Base-by-base conservation (phyloP, 2,329 filamentous ascomycete species). In the Shiraia bambusicola region DNA sequence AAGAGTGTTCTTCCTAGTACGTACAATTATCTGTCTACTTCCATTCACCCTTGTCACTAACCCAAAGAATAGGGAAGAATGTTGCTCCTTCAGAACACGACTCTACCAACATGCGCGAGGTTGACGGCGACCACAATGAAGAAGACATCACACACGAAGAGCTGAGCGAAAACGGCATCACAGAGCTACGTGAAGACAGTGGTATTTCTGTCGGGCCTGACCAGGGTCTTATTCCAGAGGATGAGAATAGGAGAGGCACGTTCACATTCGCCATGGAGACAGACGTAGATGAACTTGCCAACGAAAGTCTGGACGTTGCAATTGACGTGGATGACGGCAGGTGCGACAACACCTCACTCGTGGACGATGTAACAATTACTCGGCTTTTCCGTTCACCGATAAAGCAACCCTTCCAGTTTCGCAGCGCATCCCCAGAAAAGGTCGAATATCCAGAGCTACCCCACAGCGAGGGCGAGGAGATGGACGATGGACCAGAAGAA, bases 1-100 rank as follows among this genome's bases (percentile, higher is more conserved):
- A 67, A 64, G 49, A 67, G 61, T 45, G 54, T 61, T 28, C 49
- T 66, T 10, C 61, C 63, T 32, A 62, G 65, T 69, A 60, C 6
- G 63, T 11, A 27, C 28, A 12, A 11, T 15, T 0, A 8, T 14
- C n/a, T n/a, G n/a, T n/a, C n/a, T n/a, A 26, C 13, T 22, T 11
- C 7, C 10, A 6, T 8, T 17, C 3, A 26, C 3, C n/a, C 15
- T 28, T 14, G 14, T 2, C 15, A 38, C 58, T 61, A 25, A 65
- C 37, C 37, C 9, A 1, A 0, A n/a, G 4, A 28, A 6, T 31
- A 67, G 64, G 63, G 26, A 67, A 67, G 49, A 61, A 50, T 29
- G 25, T 35, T 22, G 30, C 38, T 9, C 43, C 26, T 2, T 30
- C 8, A 9, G 42, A 48, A 8, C 17, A 46, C 16, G n/a, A 35